A percentile compares a stretch with the other conserved stretches of the same genome.
Conservation (phyloP, 2,329 filamentous ascomycete species). For the Fusarium sulawesiense region DNA sequence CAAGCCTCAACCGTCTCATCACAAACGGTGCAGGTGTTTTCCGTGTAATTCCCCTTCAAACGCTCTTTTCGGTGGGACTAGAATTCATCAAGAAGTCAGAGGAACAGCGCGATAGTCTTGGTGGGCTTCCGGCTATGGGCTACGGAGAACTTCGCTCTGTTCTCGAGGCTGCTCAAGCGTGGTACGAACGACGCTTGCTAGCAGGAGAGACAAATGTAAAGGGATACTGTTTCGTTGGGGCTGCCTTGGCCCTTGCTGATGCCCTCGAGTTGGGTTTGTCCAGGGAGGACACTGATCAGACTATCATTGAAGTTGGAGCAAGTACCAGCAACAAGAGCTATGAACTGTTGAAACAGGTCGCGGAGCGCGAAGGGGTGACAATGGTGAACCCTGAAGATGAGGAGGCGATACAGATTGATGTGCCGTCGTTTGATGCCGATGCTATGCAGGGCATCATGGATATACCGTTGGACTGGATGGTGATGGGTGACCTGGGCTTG, state of each 20-base stretch:
- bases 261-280: conserved; percentile 48
- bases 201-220: conserved; percentile 60
- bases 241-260: conserved; percentile 50
- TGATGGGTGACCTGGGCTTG: conserved; percentile 37
- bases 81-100: conserved; percentile 60
- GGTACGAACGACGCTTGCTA: conserved; percentile 51
- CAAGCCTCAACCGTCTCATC: conserved; percentile 54
- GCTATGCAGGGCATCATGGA: conserved; percentile 43
- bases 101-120: conserved; percentile 52
- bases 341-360: conserved; percentile 50
- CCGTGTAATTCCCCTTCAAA: conserved; percentile 55
- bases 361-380: conserved; percentile 42
- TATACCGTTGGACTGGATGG: conserved; percentile 45
- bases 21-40: conserved; percentile 57
- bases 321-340: conserved; percentile 45
- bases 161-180: conserved; percentile 46
- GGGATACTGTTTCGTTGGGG: conserved; percentile 52
- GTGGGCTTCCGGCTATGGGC: conserved; percentile 46
- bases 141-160: conserved; percentile 49
- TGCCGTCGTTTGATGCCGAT: conserved; percentile 15
- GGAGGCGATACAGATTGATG: conserved; percentile 1
- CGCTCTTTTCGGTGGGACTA: conserved; percentile 56
- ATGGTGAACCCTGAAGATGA: conserved; percentile 21
- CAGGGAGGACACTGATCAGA: conserved; percentile 48
- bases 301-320: conserved; percentile 45